These are phyloP conservation scores for Globisporangium heterothallicum DNA, from an alignment of 352 stramenopile species.

Conservation along the genomic window DNA sequence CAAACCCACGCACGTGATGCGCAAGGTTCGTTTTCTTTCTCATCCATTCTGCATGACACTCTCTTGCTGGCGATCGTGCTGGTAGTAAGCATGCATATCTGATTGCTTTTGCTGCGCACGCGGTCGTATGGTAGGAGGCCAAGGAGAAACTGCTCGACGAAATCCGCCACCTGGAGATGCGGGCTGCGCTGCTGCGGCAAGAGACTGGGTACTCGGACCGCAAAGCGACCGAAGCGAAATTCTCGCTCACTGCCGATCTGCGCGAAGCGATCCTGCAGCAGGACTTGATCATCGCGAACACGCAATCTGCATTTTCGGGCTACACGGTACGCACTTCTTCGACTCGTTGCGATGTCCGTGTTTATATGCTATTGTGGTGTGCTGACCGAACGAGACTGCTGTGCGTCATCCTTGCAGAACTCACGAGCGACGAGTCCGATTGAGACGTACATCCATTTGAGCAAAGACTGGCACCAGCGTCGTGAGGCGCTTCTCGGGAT, in stretches of 20 bases:
- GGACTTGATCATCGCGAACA: constrained; percentile 7
- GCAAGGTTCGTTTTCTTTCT: background rate
- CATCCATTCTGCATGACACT: background rate
- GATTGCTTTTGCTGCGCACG: constrained; percentile 16
- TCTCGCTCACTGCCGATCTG: constrained; percentile 2
- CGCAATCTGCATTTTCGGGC: constrained; percentile 3
- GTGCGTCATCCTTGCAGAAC: background rate
- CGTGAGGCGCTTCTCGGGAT: constrained; percentile 22
- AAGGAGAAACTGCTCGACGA: constrained; percentile 11
- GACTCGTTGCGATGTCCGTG: background rate
- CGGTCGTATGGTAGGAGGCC: constrained; percentile 26
- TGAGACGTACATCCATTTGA: constrained; percentile 7
- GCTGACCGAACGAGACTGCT: too few relatives aligned
- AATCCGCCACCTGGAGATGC: constrained; percentile 3
- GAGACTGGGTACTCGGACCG: constrained; percentile 1
- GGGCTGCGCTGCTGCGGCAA: constrained; percentile 7
- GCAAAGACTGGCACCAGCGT: constrained; percentile 22
- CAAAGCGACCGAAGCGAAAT: background rate
- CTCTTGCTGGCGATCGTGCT: too few relatives aligned
- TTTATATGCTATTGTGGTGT: too few relatives aligned
- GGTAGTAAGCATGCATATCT: background rate
- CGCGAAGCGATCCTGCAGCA: constrained; percentile 11
- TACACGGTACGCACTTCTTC: constrained; percentile 5
- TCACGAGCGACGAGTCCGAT: constrained; percentile 3
- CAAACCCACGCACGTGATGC: background rate